Evolutionary conservation across 2,329 filamentous ascomycete genomes (phyloP).

Genomic region (Neopestalotiopsis sp.): DNA sequence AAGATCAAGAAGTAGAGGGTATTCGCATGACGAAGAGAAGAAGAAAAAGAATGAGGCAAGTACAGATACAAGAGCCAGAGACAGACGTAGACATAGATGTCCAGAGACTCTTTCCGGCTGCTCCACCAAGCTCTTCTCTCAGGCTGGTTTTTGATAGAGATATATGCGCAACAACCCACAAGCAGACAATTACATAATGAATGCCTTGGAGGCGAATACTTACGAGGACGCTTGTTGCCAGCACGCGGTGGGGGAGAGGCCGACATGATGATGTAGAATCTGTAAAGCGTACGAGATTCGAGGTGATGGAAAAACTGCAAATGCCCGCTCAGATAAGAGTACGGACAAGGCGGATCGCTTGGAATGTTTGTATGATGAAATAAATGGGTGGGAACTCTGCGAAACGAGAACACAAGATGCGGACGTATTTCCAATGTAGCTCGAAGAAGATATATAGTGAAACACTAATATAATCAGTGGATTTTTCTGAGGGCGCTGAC

Average conservation of each 20-base stretch:
- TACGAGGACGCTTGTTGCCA: slow-evolving; percentile 37
- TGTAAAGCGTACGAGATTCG: background rate
- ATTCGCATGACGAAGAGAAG: no score
- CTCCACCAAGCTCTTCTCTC: background rate
- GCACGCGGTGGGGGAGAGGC: slow-evolving; percentile 29
- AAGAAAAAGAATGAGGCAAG: no score
- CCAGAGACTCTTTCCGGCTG: background rate
- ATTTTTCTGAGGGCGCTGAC: background rate
- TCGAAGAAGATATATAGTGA: background rate
- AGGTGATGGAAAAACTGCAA: background rate
- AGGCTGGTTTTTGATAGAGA: background rate
- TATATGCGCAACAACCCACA: background rate
- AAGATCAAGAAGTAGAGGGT: no score
- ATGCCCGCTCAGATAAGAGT: background rate
- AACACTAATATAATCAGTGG: background rate
- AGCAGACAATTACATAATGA: background rate
- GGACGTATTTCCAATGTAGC: background rate
- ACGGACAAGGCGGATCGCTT: no score
- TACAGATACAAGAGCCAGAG: no score
- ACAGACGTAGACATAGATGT: no score
- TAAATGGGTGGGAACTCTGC: background rate
- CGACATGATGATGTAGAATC: slow-evolving; percentile 4
- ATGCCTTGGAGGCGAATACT: slow-evolving; percentile 24
- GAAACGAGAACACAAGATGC: background rate
- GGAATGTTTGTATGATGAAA: background rate